Base-by-base conservation (phyloP, 2,329 filamentous ascomycete genomes). In the Alternaria gaisen region DNA sequence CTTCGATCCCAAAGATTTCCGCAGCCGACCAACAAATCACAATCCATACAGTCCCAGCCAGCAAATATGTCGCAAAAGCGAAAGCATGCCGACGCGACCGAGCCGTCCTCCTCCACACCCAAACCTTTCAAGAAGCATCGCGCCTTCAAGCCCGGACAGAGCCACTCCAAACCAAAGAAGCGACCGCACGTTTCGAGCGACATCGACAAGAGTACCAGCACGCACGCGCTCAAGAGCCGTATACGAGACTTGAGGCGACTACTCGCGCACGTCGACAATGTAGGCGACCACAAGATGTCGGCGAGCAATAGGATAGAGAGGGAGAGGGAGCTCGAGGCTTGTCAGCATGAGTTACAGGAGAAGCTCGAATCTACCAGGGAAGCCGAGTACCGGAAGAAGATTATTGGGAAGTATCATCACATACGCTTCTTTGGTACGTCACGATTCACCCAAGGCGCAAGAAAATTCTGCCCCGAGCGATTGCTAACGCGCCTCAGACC, bases 321-420 rank as follows among this genome's bases (percentile, higher is more conserved):
- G 61, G 90, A 94, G 79, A 85, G 91, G 56, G 91, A 93, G 73
- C 80, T 94, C 64, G 85, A 85, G 47, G 85, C 88, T 5, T 89
- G 89, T 71, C 84, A 87, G 77, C 83, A 86, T 65, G 89, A 91
- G 71, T 82, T 94, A 60, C 83, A 60, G 24, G 74, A 77, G 63
- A 77, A 77, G 67, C 58, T 64, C 16, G 63, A 60, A 38, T 66
- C 79, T 5, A 83, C 86, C 64, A 83, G 85, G 48, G 81, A 86
- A 60, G 83, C 84, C 60, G 87, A 88, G 70, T 89, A 88, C 79
- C 84, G 84, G 73, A 85, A 87, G 67, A 84, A 87, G 60, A 92
- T 94, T 86, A 93, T 94, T 64, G 83, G 83, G 52, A 91, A 89
- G 77, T 95, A 93, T 71, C 91, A 94, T 76, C 94, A 92, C 86